Evolutionary conservation across 2,329 filamentous ascomycete species (phyloP), one percentile per base, ranked within the genome.

Genomic region (Fusarium algeriense): DNA sequence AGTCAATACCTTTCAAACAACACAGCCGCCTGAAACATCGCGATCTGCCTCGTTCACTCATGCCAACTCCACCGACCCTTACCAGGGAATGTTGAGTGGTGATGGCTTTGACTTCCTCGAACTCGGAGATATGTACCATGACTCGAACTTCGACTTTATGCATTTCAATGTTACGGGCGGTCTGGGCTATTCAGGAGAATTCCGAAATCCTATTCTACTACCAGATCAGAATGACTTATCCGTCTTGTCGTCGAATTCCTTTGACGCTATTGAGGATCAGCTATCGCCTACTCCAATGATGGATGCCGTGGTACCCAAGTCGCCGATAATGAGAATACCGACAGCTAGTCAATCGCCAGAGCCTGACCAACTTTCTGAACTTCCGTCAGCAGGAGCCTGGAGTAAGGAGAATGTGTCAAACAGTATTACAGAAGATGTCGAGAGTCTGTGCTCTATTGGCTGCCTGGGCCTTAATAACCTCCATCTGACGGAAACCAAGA

Each of bases 331-430:
- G 2, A 11, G 15, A 2, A 26, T 14, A 4, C 0, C 20, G 5
- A 35, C 4, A 11, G 30, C 1, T 2, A 1, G 32, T 5, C 32
- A n/a, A 9, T 50, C 32, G 4, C 12, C 48, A 3, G 4, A 11
- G 2, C 8, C 6, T 8, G 2, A 7, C 11, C 15, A n/a, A 6
- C 2, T 6, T 3, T 3, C 12, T 3, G 3, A 3, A 7, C 11
- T 19, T 0, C 30, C 9, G 2, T 6, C 8, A 26, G 7, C 32
- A 19, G 32, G 2, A 0, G 1, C 2, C 7, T 1, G 1, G 0
- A 11, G 6, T 7, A 3, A 2, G 2, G 6, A 0, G 23, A 10
- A 1, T 3, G 20, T 23, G 0, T 19, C 30, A 14, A 2, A 14
- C 2, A 50, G 30, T 3, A 11, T 5, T 5, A 19, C 32, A 5